Evolutionary conservation across 192 early-diverging fungal species (phyloP), one percentile per base, ranked within the genome.

Genomic region (Geranomyces variabilis): DNA sequence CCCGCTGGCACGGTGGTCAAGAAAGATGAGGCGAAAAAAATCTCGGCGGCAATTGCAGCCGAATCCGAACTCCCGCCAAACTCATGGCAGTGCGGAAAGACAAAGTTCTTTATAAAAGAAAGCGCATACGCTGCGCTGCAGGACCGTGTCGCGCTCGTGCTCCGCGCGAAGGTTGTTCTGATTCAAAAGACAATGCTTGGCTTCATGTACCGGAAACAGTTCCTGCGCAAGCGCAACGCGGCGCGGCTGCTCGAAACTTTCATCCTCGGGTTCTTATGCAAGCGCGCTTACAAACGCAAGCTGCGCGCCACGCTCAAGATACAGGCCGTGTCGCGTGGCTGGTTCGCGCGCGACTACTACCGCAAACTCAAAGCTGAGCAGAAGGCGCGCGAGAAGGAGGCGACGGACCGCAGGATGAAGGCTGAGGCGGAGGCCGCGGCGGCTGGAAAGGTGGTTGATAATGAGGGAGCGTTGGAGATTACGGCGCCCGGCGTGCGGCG

Each of bases 261-360:
- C 60, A 33, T 67, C 19, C 46, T 62, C 45, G 75, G 80, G 4
- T 86, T 78, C 58, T 36, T 85, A 3, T 79, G 47, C 57, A 59
- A 75, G 28, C 57, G 77, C 9, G 64, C 73, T 12, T 86, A 86
- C 72, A 77, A 74, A 63, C 75, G 68, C 15, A 76, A 51, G 28
- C 30, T 22, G 30, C 65, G 69, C 4, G 75, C 79, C 22, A 76
- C 78, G 58, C 15, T 86, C 36, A 85, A 81, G 53, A 86, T 86
- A 60, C 85, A 86, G 69, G 41, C 84, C 56, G 75, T 75, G 1
- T 45, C 71, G 3, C 69, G 85, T 15, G 84, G 84, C 12, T 84
- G 85, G 81, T 79, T 82, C 75, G 85, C 81, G 15, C 36, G 84
- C 17, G 74, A 83, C 21, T 72, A 75, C 31, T 84, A 69, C 66